Evolutionary conservation across 164 flowering plant genomes (phyloP).

Genomic region (Kalanchoe fedtschenkoi): DNA sequence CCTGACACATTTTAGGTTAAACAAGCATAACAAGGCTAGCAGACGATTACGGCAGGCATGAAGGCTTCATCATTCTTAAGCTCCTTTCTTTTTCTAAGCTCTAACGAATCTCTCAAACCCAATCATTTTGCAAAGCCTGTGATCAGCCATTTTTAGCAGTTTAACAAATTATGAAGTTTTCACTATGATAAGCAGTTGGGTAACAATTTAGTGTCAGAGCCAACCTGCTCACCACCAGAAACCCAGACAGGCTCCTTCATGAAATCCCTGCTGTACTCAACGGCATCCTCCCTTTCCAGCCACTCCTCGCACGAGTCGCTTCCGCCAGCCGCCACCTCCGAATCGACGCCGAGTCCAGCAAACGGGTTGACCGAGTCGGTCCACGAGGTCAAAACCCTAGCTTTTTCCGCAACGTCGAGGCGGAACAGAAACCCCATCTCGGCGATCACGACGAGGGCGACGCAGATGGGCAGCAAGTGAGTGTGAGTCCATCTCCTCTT

Average conservation of each 20-base stretch:
- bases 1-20: too few relatives aligned
- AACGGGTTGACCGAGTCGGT: slow-evolving; percentile 47
- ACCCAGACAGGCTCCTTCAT: slow-evolving; percentile 54
- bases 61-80: background rate
- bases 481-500: slow-evolving; percentile 51
- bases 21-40: background rate
- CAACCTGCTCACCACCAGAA: slow-evolving; percentile 66
- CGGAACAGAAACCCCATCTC: slow-evolving; percentile 70
- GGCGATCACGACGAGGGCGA: slow-evolving; percentile 51
- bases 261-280: slow-evolving; percentile 71
- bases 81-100: background rate
- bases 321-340: background rate
- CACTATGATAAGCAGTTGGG: background rate
- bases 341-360: slow-evolving; percentile 15
- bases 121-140: too few relatives aligned
- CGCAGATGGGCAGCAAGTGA: slow-evolving; percentile 50
- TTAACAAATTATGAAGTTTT: background rate
- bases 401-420: slow-evolving; percentile 41
- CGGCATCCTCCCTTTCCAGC: slow-evolving; percentile 68
- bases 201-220: background rate
- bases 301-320: slow-evolving; percentile 49
- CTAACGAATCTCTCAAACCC: background rate
- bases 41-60: background rate
- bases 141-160: too few relatives aligned
- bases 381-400: slow-evolving; percentile 25